These are phyloP conservation scores for Stevia rebaudiana DNA, from an alignment of 140 eudicot genomes.

Conservation along the genomic window DNA sequence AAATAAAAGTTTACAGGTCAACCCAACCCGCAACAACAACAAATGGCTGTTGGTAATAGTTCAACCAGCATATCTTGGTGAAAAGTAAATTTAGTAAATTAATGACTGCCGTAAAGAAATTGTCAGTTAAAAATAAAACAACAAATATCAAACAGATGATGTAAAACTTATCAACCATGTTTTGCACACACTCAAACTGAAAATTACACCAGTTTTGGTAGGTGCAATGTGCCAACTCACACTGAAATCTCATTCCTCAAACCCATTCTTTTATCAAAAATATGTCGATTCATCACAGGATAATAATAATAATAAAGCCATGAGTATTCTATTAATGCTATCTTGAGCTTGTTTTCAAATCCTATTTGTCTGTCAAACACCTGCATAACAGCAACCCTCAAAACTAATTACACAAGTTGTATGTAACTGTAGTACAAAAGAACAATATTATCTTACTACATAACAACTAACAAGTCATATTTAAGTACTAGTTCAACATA, in stretches of 20 bases:
- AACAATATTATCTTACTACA: not conserved
- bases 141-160: not conserved
- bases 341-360: slow-evolving; percentile 13
- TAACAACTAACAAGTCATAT: not conserved
- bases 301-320: slow-evolving; percentile 1
- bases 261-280: not conserved
- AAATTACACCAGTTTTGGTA: too few relatives aligned
- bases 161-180: not conserved
- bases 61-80: not conserved
- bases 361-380: slow-evolving; percentile 30
- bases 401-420: slow-evolving; percentile 19
- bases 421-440: not conserved
- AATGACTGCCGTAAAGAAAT: not conserved
- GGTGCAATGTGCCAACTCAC: too few relatives aligned
- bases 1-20: not conserved
- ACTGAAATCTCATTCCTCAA: too few relatives aligned
- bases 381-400: slow-evolving; percentile 26
- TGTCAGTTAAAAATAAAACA: not conserved
- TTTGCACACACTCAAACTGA: slow-evolving; percentile 9
- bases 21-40: not conserved
- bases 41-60: not conserved
- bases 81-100: not conserved
- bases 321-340: not conserved
- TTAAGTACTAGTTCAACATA: not conserved
- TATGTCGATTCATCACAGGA: slow-evolving; percentile 15